Base-by-base conservation (phyloP, 176 grass and related monocot genomes). In the Bonia amplexicaulis region DNA sequence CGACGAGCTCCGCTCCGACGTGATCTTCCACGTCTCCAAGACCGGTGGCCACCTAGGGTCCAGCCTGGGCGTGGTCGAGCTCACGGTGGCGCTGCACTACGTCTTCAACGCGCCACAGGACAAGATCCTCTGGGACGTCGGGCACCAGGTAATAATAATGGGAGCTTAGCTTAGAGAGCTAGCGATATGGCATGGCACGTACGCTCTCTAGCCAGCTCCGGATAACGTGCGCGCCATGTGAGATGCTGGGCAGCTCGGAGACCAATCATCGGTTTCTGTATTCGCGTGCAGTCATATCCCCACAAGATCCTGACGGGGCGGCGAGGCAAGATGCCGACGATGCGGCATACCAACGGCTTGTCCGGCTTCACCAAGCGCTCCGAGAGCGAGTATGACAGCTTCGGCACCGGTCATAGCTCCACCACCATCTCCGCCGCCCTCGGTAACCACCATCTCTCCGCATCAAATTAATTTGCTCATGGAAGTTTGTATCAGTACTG, bases 291-390 rank as follows among this genome's bases (percentile, higher is more conserved):
- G 96, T 91, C 96, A 47, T 99, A 99, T 65, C 96, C 96, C 29
- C 93, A 99, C 93, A 99, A 99, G 89, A 99, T 99, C 66, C 91
- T 99, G 77, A 99, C 93, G 35, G 96, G 96, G 57, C 89, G 96
- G 76, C 89, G 96, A 39, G 88, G 92, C 84, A 94, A 81, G 91
- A 98, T 98, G 96, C 96, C 96, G 37, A 98, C 96, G 66, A 82
- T 98, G 80, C 85, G 96, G 55, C 96, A 95, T 86, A 98, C 93
- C 12, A 85, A 98, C 74, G 96, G 96, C 8, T 73, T 98, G 74
- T 88, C 96, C 0, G 93, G 96, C 12, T 98, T 98, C 85, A 92
- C 90, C 13, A 98, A 98, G 72, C 90, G 96, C 31, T 75, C 89
- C 1, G 96, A 95, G 84, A 98, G 96, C 76, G 93, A 98, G 61